A percentile compares a stretch with the other conserved stretches of the same genome.
These are phyloP conservation scores for Aschersonia sp. DNA, from an alignment of 2,329 filamentous ascomycete species.

Conservation along the genomic window DNA sequence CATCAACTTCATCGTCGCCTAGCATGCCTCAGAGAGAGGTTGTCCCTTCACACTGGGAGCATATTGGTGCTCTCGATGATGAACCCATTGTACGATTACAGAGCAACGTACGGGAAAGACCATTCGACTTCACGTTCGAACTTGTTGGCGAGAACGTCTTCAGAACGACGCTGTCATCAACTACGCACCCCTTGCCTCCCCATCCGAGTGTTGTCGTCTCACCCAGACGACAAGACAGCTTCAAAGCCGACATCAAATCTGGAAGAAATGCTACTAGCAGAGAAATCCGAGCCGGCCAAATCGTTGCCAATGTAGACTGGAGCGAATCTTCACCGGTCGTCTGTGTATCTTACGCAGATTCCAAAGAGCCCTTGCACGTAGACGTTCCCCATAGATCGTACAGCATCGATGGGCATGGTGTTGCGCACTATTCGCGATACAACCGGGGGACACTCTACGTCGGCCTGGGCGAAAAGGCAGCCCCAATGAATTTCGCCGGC, in stretches of 20 bases:
- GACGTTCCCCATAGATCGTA: constrained; percentile 55
- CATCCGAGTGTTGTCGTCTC: constrained; percentile 38
- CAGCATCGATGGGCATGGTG: constrained; percentile 41
- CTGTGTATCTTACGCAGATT: constrained; percentile 32
- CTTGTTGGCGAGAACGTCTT: constrained; percentile 48
- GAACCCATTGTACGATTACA: constrained; percentile 9
- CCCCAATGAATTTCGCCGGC: constrained; percentile 57
- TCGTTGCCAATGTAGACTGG: constrained; percentile 45
- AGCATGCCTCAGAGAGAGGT: constrained; percentile 15
- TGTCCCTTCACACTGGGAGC: constrained; percentile 13
- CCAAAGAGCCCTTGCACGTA: constrained; percentile 36
- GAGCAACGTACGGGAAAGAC: constrained; percentile 12
- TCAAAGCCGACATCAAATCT: neutral
- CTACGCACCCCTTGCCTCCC: constrained; percentile 47
- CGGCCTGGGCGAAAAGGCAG: constrained; percentile 57
- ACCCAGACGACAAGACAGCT: constrained; percentile 16
- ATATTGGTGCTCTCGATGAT: constrained; percentile 14
- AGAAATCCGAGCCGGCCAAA: constrained; percentile 28
- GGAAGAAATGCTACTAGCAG: constrained; percentile 13
- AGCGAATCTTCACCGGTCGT: constrained; percentile 36
- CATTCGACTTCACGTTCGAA: constrained; percentile 48
- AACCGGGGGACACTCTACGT: constrained; percentile 49
- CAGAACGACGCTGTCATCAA: constrained; percentile 50
- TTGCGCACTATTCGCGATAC: constrained; percentile 51
- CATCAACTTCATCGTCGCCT: neutral